phyloP scores from a whole-genome alignment of 495 filamentous ascomycete genomes.

The Apiosordaria backusii region DNA sequence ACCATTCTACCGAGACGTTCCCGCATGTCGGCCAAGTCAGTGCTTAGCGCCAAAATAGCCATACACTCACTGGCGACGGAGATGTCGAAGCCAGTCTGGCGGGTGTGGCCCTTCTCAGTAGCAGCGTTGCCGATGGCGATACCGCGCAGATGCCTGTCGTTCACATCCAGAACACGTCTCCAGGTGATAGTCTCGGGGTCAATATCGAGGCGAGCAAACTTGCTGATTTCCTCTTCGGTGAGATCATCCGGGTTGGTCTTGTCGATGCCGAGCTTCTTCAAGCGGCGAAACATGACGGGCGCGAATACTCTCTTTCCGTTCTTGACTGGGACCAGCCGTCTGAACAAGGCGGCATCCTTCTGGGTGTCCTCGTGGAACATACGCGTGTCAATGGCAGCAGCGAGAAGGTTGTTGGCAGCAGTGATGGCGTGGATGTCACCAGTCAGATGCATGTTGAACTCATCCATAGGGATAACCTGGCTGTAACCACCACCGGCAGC shows the following conservation, averaged over 20 bases:
- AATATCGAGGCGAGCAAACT: conserved; percentile 90
- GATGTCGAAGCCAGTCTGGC: conserved; percentile 93
- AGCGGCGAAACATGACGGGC: conserved; percentile 82
- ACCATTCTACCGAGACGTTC: conserved; percentile 95
- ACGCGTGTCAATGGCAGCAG: conserved; percentile 93
- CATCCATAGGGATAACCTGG: conserved; percentile 99
- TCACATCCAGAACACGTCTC: conserved; percentile 93
- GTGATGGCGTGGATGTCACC: conserved; percentile 98
- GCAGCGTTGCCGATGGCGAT: conserved; percentile 82
- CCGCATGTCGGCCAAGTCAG: conserved; percentile 81
- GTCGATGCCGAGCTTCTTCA: conserved; percentile 92
- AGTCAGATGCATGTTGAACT: conserved; percentile 97
- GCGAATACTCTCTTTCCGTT: conserved; percentile 84
- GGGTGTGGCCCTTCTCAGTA: conserved; percentile 81
- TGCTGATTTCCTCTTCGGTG: conserved; percentile 79
- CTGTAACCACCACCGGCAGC: conserved; percentile 96
- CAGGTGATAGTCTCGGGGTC: conserved; percentile 97
- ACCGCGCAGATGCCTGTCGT: conserved; percentile 87
- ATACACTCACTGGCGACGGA: conserved; percentile 97
- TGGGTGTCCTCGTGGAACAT: conserved; percentile 98
- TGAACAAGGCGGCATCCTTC: conserved; percentile 86
- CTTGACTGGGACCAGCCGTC: conserved; percentile 81
- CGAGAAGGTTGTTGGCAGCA: conserved; percentile 96
- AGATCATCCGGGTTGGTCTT: conserved; percentile 91
- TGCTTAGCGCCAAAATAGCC: conserved; percentile 94